Evolutionary conservation across 805 yeast genomes (phyloP).

Genomic region (Saturnispora besseyi): DNA sequence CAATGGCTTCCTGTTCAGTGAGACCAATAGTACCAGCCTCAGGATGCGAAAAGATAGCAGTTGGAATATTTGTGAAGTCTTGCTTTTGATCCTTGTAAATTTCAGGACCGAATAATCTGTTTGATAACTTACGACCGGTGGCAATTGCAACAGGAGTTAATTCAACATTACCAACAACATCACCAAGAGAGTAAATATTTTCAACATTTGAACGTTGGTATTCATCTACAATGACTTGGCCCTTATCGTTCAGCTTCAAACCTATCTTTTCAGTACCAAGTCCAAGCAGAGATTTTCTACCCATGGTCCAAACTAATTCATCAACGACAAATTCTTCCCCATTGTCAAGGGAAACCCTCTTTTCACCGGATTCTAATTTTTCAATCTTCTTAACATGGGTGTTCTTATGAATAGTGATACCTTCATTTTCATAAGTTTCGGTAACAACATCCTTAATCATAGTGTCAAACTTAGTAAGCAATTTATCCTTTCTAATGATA

Average conservation of each 20-base stretch:
- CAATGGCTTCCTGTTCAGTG: conserved; percentile 67
- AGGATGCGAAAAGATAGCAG: conserved; percentile 97
- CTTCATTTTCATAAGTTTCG: conserved; percentile 69
- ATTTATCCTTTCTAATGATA: conserved; percentile 85
- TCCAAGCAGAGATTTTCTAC: conserved; percentile 70
- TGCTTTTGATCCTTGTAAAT: conserved; percentile 64
- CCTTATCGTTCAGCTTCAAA: conserved; percentile 49
- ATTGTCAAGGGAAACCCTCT: conserved; percentile 39
- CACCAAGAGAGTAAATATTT: conserved; percentile 81
- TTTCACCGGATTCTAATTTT: conserved; percentile 39
- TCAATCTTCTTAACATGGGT: conserved; percentile 43
- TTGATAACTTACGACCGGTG: conserved; percentile 89
- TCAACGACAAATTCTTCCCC: conserved; percentile 55
- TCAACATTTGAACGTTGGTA: conserved; percentile 72
- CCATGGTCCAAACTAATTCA: conserved; percentile 85
- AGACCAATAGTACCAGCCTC: conserved; percentile 94
- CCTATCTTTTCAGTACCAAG: conserved; percentile 74
- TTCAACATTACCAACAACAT: conserved; percentile 86
- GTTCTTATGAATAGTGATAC: conserved; percentile 70
- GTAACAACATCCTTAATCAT: conserved; percentile 73
- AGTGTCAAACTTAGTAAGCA: conserved; percentile 80
- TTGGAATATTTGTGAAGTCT: conserved; percentile 81
- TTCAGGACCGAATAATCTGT: conserved; percentile 82
- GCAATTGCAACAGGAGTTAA: conserved; percentile 98
- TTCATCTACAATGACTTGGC: conserved; percentile 73